Conservation (phyloP, 345 rosid species). For the Pseudoturritis turrita region DNA sequence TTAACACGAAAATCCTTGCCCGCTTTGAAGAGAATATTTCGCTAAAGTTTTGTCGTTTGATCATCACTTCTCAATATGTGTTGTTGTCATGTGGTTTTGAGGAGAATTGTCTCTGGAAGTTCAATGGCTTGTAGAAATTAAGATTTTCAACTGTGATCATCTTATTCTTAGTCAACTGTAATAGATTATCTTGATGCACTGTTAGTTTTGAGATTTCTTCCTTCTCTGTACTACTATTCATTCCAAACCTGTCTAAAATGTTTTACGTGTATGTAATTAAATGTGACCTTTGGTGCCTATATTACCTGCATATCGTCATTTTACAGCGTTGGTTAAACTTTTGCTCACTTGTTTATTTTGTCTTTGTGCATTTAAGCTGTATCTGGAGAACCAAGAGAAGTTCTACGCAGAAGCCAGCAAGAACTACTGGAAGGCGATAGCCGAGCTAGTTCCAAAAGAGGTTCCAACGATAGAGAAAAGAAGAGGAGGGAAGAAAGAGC, state of each 20-base stretch:
- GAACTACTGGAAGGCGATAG: conserved; percentile 79
- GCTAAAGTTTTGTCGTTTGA: neutral
- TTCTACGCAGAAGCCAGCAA: conserved; percentile 63
- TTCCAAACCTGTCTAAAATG: neutral
- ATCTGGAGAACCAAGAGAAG: conserved; percentile 47
- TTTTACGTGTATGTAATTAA: neutral
- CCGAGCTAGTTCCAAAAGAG: conserved; percentile 76
- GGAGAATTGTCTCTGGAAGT: neutral
- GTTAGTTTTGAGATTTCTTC: neutral
- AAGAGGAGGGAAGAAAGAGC: conserved; percentile 67
- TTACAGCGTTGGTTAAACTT: neutral
- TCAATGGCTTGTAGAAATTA: neutral
- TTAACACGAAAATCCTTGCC: neutral
- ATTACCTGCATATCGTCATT: neutral
- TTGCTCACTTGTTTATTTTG: conserved; percentile 1
- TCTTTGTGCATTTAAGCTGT: conserved; percentile 34
- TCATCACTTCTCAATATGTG: neutral
- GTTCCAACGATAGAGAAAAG: conserved; percentile 59
- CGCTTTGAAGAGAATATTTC: neutral
- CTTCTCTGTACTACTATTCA: neutral
- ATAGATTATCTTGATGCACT: neutral
- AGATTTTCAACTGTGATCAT: neutral
- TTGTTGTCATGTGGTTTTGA: neutral
- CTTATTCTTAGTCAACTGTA: neutral
- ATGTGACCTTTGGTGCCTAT: neutral